A percentile compares a stretch with the other conserved stretches of the same genome.
Evolutionary conservation across 2,329 filamentous ascomycete species (phyloP).

Genomic region (Arthrobotrys pseudoclavata): DNA sequence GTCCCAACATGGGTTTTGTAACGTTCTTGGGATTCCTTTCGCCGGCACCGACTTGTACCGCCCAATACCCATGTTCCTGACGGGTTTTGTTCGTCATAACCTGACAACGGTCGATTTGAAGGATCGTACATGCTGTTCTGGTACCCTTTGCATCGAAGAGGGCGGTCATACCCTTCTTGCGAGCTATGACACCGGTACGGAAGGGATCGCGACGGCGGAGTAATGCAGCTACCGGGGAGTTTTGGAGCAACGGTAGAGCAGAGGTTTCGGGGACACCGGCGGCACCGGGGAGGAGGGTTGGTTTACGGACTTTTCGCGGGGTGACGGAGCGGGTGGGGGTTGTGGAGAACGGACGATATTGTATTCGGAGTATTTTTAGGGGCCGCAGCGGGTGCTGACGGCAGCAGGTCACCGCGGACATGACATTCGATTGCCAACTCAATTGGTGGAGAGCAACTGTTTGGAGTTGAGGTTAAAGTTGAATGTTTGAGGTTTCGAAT

Average conservation of each 20-base stretch:
- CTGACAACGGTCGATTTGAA: slow-evolving; percentile 93
- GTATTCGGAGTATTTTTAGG: slow-evolving; percentile 27
- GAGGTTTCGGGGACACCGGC: slow-evolving; percentile 70
- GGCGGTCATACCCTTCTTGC: slow-evolving; percentile 97
- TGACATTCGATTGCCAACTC: slow-evolving; percentile 38
- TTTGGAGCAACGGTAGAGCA: slow-evolving; percentile 69
- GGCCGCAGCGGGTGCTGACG: slow-evolving; percentile 38
- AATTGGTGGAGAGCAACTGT: not conserved
- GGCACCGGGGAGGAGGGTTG: slow-evolving; percentile 72
- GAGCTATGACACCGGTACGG: slow-evolving; percentile 84
- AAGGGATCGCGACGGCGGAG: slow-evolving; percentile 73
- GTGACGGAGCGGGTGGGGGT: slow-evolving; percentile 61
- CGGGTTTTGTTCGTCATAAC: slow-evolving; percentile 88
- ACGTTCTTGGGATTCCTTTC: slow-evolving; percentile 80
- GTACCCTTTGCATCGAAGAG: slow-evolving; percentile 83
- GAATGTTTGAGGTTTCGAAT: not conserved
- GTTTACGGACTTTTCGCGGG: slow-evolving; percentile 62
- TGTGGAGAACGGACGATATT: slow-evolving; percentile 62
- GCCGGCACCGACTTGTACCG: slow-evolving; percentile 88
- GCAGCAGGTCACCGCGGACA: slow-evolving; percentile 59
- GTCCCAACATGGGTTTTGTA: slow-evolving; percentile 84
- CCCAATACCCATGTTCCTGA: slow-evolving; percentile 87
- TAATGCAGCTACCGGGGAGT: slow-evolving; percentile 73
- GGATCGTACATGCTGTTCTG: slow-evolving; percentile 87
- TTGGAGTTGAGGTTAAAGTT: not conserved